These are phyloP conservation scores for Pisolithus thermaeus DNA, from an alignment of 1,284 basidiomycete species.

Conservation along the genomic window DNA sequence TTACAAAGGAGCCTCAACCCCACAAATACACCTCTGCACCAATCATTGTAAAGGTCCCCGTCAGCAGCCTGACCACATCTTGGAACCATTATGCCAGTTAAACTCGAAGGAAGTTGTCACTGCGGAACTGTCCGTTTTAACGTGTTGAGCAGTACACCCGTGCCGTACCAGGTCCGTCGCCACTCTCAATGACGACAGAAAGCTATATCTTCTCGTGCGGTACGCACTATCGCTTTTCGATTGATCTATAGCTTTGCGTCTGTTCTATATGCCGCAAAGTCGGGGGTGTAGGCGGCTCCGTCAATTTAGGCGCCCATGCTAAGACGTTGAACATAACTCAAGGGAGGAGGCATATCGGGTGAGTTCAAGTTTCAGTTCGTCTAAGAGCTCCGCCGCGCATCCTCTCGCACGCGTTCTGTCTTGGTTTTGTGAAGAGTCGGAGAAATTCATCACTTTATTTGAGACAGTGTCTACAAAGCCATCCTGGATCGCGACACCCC, in stretches of 20 bases:
- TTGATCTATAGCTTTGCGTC: slow-evolving; percentile 39
- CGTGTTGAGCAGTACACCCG: slow-evolving; percentile 47
- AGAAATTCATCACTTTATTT: background rate
- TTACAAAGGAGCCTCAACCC: too few relatives aligned
- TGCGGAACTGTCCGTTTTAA: slow-evolving; percentile 52
- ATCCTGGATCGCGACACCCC: slow-evolving; percentile 47
- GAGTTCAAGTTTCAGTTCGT: slow-evolving; percentile 2
- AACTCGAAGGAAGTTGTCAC: slow-evolving; percentile 54
- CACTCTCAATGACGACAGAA: background rate
- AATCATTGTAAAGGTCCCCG: too few relatives aligned
- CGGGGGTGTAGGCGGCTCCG: slow-evolving; percentile 51
- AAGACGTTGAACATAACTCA: slow-evolving; percentile 42
- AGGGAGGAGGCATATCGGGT: slow-evolving; percentile 50
- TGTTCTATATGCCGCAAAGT: slow-evolving; percentile 64
- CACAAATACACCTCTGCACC: too few relatives aligned
- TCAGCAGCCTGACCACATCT: too few relatives aligned
- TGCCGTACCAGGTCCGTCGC: slow-evolving; percentile 49
- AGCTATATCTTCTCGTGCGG: background rate
- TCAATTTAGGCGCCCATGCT: slow-evolving; percentile 49
- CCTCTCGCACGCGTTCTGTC: too few relatives aligned
- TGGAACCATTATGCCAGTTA: slow-evolving; percentile 39
- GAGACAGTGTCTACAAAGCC: slow-evolving; percentile 47
- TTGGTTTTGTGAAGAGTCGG: too few relatives aligned
- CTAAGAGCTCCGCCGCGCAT: too few relatives aligned
- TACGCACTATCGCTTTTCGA: background rate